Evolutionary conservation across 225 moss, liverwort and hornwort species (phyloP).

Genomic region (Polytrichum formosum): DNA sequence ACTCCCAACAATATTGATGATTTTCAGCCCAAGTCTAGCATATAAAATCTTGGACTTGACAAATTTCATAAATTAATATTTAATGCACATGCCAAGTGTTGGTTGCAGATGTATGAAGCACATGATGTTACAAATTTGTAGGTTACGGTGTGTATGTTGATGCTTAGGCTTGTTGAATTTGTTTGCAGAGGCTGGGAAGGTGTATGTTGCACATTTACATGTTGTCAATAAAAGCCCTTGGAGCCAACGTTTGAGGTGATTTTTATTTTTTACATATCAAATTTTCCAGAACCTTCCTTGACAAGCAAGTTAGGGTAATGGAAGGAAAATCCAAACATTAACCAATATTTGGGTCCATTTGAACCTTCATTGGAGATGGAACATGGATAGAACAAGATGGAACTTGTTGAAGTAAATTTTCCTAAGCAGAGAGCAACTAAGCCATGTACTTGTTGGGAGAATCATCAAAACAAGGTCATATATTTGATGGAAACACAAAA

Average conservation of each 20-base stretch:
- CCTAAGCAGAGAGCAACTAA: background rate
- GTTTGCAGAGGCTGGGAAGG: slow-evolving; percentile 68
- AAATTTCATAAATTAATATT: background rate
- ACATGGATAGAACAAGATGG: no score
- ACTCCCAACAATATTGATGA: no score
- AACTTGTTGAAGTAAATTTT: no score
- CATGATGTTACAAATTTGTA: slow-evolving; percentile 2
- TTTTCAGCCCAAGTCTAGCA: no score
- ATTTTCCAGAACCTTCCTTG: no score
- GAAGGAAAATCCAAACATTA: no score
- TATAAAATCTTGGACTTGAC: no score
- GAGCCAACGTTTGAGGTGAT: slow-evolving; percentile 85
- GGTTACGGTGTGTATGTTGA: slow-evolving; percentile 15
- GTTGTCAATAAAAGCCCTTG: slow-evolving; percentile 83
- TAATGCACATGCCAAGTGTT: background rate
- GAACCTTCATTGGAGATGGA: no score
- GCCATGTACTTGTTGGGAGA: background rate
- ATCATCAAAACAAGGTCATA: background rate
- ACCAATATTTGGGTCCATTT: no score
- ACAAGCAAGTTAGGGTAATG: no score
- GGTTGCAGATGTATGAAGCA: no score
- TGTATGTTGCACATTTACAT: slow-evolving; percentile 54
- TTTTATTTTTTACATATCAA: background rate
- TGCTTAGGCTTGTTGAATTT: slow-evolving; percentile 32
- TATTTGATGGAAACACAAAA: background rate